Conservation (phyloP, 1,284 basidiomycete species). For the Malassezia vespertilionis region DNA sequence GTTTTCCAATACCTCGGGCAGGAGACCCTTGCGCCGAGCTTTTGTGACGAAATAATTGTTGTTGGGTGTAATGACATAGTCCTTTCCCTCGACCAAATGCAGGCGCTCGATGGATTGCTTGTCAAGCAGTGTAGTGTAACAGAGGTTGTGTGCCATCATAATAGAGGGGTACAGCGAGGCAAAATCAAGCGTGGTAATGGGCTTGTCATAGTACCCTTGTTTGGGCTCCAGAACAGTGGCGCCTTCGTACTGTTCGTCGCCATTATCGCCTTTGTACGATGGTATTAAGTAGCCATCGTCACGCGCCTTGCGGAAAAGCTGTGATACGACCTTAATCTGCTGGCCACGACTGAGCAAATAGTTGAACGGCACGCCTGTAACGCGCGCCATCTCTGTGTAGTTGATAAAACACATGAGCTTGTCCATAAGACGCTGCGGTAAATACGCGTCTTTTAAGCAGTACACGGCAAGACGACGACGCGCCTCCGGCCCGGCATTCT, state of each 20-base stretch:
- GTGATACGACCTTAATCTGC: constrained; percentile 47
- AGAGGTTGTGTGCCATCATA: constrained; percentile 48
- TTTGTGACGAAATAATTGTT: constrained; percentile 45
- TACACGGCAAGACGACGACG: constrained; percentile 45
- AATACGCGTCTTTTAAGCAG: constrained; percentile 47
- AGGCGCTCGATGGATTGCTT: constrained; percentile 43
- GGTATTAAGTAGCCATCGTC: constrained; percentile 45
- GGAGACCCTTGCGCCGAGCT: constrained; percentile 37
- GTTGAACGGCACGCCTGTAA: constrained; percentile 47
- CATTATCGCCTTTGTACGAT: constrained; percentile 42
- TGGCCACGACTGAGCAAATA: constrained; percentile 46
- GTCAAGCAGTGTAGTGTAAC: constrained; percentile 45
- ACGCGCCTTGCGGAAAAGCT: constrained; percentile 46
- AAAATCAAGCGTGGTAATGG: constrained; percentile 46
- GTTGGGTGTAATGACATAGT: constrained; percentile 46
- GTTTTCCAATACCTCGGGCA: constrained; percentile 42
- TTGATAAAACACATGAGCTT: constrained; percentile 48
- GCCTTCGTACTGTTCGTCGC: constrained; percentile 46
- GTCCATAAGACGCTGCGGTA: constrained; percentile 46
- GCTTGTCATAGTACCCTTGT: constrained; percentile 45
- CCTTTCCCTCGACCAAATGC: constrained; percentile 31
- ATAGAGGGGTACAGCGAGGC: constrained; percentile 47
- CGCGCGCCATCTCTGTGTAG: constrained; percentile 47
- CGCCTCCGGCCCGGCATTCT: constrained; percentile 44
- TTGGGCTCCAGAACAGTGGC: constrained; percentile 46